Evolutionary conservation across 345 rosid genomes (phyloP).

Genomic region (Linum lewisii): DNA sequence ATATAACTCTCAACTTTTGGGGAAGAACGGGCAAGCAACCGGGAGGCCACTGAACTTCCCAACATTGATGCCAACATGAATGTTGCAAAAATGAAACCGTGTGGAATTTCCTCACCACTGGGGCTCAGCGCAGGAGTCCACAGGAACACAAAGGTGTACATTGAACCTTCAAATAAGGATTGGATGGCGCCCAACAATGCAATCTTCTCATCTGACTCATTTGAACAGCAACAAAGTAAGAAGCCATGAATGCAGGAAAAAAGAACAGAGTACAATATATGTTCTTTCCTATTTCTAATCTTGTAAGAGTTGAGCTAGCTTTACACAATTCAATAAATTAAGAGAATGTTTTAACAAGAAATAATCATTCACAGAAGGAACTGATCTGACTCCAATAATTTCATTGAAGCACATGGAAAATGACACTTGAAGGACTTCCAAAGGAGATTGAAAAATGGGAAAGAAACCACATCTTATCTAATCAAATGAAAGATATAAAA

Average conservation of each 20-base stretch:
- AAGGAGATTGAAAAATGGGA: neutral
- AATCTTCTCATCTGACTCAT: slow-evolving; percentile 71
- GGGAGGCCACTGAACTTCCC: slow-evolving; percentile 96
- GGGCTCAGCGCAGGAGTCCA: slow-evolving; percentile 98
- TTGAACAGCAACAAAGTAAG: slow-evolving; percentile 9
- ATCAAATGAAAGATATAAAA: no score
- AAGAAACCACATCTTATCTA: neutral
- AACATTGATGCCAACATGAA: slow-evolving; percentile 96
- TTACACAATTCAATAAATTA: neutral
- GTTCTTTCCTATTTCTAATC: neutral
- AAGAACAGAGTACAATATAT: neutral
- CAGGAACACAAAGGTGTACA: slow-evolving; percentile 97
- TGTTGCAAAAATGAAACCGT: slow-evolving; percentile 94
- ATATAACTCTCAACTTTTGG: slow-evolving; percentile 79
- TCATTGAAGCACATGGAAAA: no score
- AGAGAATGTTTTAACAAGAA: neutral
- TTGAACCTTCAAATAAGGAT: slow-evolving; percentile 93
- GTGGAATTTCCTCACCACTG: slow-evolving; percentile 83
- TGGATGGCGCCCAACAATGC: slow-evolving; percentile 94
- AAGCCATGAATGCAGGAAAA: neutral
- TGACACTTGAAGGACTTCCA: no score
- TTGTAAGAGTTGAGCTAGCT: neutral
- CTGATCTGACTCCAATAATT: no score
- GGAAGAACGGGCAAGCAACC: slow-evolving; percentile 64
- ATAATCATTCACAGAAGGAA: no score